These are phyloP conservation scores for Magnolia changhungtana DNA, from an alignment of 164 flowering plant species.

Conservation along the genomic window DNA sequence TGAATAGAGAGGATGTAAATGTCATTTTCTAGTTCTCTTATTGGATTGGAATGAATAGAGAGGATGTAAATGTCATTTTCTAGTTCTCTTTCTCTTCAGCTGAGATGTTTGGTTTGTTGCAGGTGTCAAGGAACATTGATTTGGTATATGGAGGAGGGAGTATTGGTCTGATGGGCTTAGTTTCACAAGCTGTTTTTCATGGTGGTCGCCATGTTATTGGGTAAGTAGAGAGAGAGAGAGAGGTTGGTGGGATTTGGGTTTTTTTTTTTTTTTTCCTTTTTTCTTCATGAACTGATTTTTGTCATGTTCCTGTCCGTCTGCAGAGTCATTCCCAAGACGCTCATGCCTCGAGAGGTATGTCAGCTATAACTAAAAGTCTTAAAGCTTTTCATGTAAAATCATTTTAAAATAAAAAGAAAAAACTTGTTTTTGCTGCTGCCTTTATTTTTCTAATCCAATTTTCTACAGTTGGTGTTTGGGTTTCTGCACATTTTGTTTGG, in stretches of 20 bases:
- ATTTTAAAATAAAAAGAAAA: not conserved
- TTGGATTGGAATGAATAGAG: not conserved
- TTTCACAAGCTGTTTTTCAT: conserved; percentile 75
- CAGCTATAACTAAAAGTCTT: conserved; percentile 31
- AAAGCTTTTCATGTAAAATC: conserved; percentile 23
- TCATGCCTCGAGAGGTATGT: conserved; percentile 97
- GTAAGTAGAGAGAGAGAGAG: conserved; percentile 24
- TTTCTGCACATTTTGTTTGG: not conserved
- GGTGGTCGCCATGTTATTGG: conserved; percentile 88
- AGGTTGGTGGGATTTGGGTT: too few species aligned
- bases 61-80: not conserved
- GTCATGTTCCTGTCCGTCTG: conserved; percentile 57
- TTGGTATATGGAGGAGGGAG: conserved; percentile 83
- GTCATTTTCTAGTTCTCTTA: not conserved
- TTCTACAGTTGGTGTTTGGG: not conserved
- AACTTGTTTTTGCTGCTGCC: not conserved
- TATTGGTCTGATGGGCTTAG: conserved; percentile 72
- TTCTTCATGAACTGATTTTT: conserved; percentile 20
- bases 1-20: not conserved
- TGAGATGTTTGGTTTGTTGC: conserved; percentile 11
- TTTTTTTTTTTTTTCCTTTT: not conserved
- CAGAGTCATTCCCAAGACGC: conserved; percentile 94
- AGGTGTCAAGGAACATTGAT: conserved; percentile 48
- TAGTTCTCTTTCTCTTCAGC: conserved; percentile 6
- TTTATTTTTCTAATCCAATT: not conserved